Base-by-base conservation (phyloP, 345 rosid species). In the Hypericum androsaemum region DNA sequence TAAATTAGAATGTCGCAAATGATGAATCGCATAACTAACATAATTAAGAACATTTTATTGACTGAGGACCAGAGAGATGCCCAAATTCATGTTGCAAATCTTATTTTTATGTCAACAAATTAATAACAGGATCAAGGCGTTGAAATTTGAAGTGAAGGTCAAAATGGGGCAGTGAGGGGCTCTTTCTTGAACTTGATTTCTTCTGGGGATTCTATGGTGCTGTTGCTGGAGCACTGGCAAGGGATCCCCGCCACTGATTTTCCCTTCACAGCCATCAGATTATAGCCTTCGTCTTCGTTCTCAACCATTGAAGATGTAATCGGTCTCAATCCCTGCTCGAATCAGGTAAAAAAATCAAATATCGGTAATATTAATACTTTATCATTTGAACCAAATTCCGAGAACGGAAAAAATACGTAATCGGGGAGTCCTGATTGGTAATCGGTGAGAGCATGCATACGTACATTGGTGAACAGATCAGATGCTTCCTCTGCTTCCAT, bases 161-260 rank as follows among this genome's bases (percentile, higher is more conserved):
- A 78, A 50, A 78, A 74, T 0, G 83, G 83, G 14, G 83, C 77
- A 0, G 79, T 65, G 28, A 69, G 56, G 0, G 83, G 80, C 64
- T 69, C 83, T 61, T 22, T 22, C 32, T 66, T 71, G 35, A 60
- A 64, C 10, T 28, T 39, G 3, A 7, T 9, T 6, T 63, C 57
- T 39, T 66, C 68, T 6, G 66, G 69, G 13, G 77, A 66, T 12
- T 69, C 73, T 13, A 8, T 41, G 37, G 10, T 10, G 5, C 11
- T 22, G 13, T 16, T 5, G 47, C 68, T 13, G 0, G 72, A 54
- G 51, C 80, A 74, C 56, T 71, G 77, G 65, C 74, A 74, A 7
- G 80, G 79, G 3, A 53, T 37, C 42, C 50, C 39, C 35, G 7
- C 47, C 47, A 10, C 11, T 43, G 45, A 41, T 28, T 7, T 17